A percentile compares a stretch with the other conserved stretches of the same genome.
phyloP scores from a whole-genome alignment of 2,329 filamentous ascomycete genomes.

The Knufia fluminis region DNA sequence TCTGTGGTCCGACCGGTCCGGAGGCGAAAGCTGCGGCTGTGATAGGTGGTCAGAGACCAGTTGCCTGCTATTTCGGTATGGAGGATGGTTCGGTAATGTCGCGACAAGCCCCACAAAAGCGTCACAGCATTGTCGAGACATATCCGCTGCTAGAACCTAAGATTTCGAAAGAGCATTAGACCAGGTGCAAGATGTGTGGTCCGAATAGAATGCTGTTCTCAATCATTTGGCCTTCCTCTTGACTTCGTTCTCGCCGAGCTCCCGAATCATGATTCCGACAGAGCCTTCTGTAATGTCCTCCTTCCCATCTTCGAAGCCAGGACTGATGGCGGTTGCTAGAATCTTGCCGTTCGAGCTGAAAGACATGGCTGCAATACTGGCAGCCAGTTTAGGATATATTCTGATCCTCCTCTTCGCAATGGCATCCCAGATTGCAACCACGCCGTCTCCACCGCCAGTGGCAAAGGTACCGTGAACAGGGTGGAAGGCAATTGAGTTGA shows the following conservation, averaged over 20 bases:
- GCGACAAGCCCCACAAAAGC: constrained; percentile 31
- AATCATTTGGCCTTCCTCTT: constrained; percentile 71
- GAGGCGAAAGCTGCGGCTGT: constrained; percentile 53
- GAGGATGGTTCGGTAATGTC: constrained; percentile 61
- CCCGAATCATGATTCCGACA: constrained; percentile 68
- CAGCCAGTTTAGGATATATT: constrained; percentile 76
- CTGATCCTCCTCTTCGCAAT: constrained; percentile 81
- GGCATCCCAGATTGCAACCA: constrained; percentile 89
- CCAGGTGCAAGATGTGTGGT: too few relatives aligned
- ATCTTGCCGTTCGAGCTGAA: constrained; percentile 71
- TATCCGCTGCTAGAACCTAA: constrained; percentile 18
- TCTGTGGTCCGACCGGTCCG: constrained; percentile 69
- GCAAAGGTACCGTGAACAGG: constrained; percentile 76
- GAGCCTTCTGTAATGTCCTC: constrained; percentile 64
- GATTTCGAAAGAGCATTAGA: neutral
- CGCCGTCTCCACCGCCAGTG: constrained; percentile 78
- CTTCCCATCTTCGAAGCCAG: constrained; percentile 79
- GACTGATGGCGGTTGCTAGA: constrained; percentile 71
- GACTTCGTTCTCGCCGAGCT: constrained; percentile 78
- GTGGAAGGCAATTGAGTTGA: constrained; percentile 84
- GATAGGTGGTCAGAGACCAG: constrained; percentile 74
- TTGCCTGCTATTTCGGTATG: constrained; percentile 93
- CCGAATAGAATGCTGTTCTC: constrained; percentile 10
- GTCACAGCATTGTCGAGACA: constrained; percentile 16
- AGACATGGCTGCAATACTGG: constrained; percentile 65